phyloP scores from a whole-genome alignment of 2,329 filamentous ascomycete genomes.

The Cladophialophora bantiana region DNA sequence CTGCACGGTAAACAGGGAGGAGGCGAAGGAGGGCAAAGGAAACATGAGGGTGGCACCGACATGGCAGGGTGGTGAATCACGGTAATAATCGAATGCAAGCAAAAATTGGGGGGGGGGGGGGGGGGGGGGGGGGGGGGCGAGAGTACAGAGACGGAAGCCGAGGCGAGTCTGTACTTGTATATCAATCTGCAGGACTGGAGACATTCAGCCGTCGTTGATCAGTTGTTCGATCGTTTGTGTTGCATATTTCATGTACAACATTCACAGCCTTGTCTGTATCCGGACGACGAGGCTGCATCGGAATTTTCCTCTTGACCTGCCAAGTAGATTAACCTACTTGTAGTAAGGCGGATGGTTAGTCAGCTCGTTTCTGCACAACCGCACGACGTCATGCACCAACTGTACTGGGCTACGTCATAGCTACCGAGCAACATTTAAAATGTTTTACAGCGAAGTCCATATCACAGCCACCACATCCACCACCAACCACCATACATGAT shows the following conservation, averaged over 20 bases:
- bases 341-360: too few relatives aligned
- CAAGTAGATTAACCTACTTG: too few relatives aligned
- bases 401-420: not conserved
- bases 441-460: not conserved
- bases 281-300: not conserved
- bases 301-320: not conserved
- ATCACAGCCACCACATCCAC: not conserved
- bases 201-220: not conserved
- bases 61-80: constrained; percentile 1
- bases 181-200: not conserved
- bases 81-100: constrained; percentile 11
- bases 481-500: not conserved
- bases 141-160: not conserved
- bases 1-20: constrained; percentile 18
- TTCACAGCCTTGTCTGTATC: not conserved
- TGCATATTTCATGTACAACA: not conserved
- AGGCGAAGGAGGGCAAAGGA: constrained; percentile 6
- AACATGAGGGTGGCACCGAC: constrained; percentile 19
- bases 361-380: too few relatives aligned
- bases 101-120: not conserved
- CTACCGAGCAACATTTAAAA: not conserved
- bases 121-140: not conserved
- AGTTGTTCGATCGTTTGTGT: not conserved
- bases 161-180: not conserved
- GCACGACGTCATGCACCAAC: too few relatives aligned